Base-by-base conservation (phyloP, 495 filamentous ascomycete genomes). In the Penicillium robsamsonii region DNA sequence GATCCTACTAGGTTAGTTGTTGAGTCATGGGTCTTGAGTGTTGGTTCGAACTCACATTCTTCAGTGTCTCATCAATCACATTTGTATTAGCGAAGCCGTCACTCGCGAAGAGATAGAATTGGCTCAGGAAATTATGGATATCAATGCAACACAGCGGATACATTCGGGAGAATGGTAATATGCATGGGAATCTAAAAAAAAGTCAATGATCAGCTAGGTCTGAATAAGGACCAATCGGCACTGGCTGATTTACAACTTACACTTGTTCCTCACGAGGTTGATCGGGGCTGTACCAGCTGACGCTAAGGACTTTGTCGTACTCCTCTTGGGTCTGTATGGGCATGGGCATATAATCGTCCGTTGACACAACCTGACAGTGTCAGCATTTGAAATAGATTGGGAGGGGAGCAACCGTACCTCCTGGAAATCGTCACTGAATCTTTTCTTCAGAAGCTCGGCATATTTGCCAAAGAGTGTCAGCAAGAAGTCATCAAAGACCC, bases 321-420 rank as follows among this genome's bases (percentile, higher is more conserved):
- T 97, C 91, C 54, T 95, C 92, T n/a, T 79, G 60, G 24, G 86
- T 89, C 56, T 88, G 86, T 63, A 97, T 95, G 6, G 89, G 86
- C 95, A 99, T 97, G 18, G 95, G 95, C 92, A 97, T 97, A 71
- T 97, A 99, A 68, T 99, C 94, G 68, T 99, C 94, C 12, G 91
- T 96, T 11, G 87, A 89, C 27, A 99, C 91, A 70, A 96, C 96
- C 85, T 94, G 56, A 44, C 18, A 20, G 35, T 8, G 40, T 70
- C 31, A 69, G 55, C 45, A 57, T 48, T 30, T 55, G 4, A 9
- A 17, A 44, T 6, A 35, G 4, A 24, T 46, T 13, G 9, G 29
- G 13, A n/a, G 12, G 13, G 4, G 5, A 15, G 7, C 17, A 37
- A 40, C 10, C 70, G 51, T 66, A 90, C 88, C 77, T 97, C 92